These are phyloP conservation scores for Lachancea waltii DNA, from an alignment of 805 yeast genomes.

Conservation along the genomic window DNA sequence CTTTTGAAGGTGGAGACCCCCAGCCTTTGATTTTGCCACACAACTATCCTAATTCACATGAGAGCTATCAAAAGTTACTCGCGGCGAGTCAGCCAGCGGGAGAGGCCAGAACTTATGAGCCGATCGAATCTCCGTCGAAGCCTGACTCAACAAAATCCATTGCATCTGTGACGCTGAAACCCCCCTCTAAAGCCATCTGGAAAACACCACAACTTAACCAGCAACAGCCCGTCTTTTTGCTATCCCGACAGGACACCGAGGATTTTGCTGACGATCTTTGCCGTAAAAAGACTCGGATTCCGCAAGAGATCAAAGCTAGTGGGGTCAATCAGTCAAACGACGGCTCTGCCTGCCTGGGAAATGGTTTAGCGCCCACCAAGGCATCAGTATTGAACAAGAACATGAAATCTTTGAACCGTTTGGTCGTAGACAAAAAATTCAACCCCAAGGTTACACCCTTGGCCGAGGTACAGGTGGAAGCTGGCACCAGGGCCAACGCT, in stretches of 20 bases:
- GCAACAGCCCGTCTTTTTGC: background rate
- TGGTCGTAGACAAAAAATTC: conserved; percentile 28
- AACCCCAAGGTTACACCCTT: background rate
- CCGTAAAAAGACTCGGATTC: conserved; percentile 20
- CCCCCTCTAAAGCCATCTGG: conserved; percentile 11
- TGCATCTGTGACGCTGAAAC: background rate
- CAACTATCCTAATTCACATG: conserved; percentile 6
- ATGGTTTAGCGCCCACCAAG: conserved; percentile 32
- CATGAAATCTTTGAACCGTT: conserved; percentile 24
- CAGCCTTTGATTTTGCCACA: conserved; percentile 9
- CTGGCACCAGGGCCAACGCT: conserved; percentile 15
- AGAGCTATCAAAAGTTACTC: conserved; percentile 1
- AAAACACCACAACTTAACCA: conserved; percentile 6
- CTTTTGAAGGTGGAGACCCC: conserved; percentile 2
- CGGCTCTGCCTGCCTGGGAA: conserved; percentile 30
- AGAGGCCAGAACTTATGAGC: too few relatives aligned
- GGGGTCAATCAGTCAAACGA: conserved; percentile 34
- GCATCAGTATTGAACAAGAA: conserved; percentile 31
- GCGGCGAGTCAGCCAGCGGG: background rate
- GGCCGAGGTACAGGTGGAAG: background rate
- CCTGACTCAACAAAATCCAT: background rate
- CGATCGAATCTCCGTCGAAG: background rate
- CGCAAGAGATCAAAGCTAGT: conserved; percentile 33
- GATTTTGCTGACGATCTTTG: conserved; percentile 30
- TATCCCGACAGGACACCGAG: conserved; percentile 29